Percentiles rank a stretch among this genome's conserved stretches.
Evolutionary conservation across 306 rosid genomes (phyloP).

Genomic region (Begonia loranthoides): DNA sequence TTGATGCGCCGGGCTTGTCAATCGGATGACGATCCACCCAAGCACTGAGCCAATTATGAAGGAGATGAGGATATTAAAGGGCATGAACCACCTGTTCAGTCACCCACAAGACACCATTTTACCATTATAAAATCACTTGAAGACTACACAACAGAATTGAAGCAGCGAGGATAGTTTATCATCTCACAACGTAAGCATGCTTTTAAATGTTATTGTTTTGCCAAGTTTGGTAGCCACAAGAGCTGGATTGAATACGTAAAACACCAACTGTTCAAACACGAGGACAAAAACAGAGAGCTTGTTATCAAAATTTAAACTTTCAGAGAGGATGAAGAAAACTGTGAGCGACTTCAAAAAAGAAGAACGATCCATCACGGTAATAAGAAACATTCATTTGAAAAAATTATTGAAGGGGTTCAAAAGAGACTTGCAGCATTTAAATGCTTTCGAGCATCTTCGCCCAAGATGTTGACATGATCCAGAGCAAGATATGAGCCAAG

Average conservation of each 20-base stretch:
- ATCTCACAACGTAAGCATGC: constrained; percentile 36
- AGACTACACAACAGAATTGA: too few species aligned
- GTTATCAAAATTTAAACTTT: too few species aligned
- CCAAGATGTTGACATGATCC: constrained; percentile 23
- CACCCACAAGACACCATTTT: too few species aligned
- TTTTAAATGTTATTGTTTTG: constrained; percentile 28
- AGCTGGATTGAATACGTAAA: constrained; percentile 41
- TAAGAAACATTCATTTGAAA: too few species aligned
- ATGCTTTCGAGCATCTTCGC: constrained; percentile 31
- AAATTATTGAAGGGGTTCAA: too few species aligned
- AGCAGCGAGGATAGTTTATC: neutral
- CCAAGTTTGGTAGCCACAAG: constrained; percentile 28
- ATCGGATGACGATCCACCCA: constrained; percentile 30
- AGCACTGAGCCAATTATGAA: constrained; percentile 33
- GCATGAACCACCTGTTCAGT: constrained; percentile 41
- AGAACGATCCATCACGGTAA: too few species aligned
- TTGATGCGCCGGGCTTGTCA: constrained; percentile 34
- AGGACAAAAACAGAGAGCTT: too few species aligned
- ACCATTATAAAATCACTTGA: too few species aligned
- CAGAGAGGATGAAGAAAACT: neutral
- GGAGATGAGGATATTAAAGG: constrained; percentile 33
- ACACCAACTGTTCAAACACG: constrained; percentile 20
- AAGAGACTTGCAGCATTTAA: constrained; percentile 23
- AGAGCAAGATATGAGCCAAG: constrained; percentile 46
- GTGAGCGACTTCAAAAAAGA: neutral